Conservation (phyloP, 495 filamentous ascomycete genomes). For the Aspergillus asperescens region DNA sequence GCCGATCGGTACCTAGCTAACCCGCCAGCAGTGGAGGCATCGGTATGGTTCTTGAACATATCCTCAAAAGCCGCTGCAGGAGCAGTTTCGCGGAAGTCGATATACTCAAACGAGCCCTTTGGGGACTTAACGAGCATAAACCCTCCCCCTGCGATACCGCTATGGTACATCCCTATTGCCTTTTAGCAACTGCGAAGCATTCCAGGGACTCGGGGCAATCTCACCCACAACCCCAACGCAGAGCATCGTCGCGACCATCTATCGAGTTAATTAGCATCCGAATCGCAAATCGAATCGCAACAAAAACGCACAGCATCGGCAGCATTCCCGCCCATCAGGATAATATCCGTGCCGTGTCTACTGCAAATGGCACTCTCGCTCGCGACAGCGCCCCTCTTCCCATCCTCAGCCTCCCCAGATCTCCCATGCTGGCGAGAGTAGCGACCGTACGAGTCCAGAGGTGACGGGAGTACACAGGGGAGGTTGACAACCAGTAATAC, state of each 20-base stretch:
- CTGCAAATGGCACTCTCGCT: slow-evolving; percentile 73
- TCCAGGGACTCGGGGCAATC: slow-evolving; percentile 1
- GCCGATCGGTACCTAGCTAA: slow-evolving; percentile 56
- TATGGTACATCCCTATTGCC: slow-evolving; percentile 69
- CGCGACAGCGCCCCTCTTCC: slow-evolving; percentile 67
- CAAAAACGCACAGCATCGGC: slow-evolving; percentile 57
- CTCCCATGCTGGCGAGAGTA: neutral
- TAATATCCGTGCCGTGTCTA: slow-evolving; percentile 64
- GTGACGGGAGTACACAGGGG: slow-evolving; percentile 21
- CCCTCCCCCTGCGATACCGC: slow-evolving; percentile 82
- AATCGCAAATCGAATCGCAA: neutral
- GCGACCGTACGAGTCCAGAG: slow-evolving; percentile 17
- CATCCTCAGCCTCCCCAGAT: slow-evolving; percentile 17
- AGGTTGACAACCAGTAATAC: slow-evolving; percentile 23
- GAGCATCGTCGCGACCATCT: slow-evolving; percentile 64
- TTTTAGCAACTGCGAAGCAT: neutral
- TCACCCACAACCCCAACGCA: slow-evolving; percentile 70
- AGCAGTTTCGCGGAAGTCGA: slow-evolving; percentile 84
- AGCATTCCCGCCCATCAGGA: slow-evolving; percentile 66
- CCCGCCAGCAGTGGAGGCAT: slow-evolving; percentile 50
- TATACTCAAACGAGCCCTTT: slow-evolving; percentile 62
- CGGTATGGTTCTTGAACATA: slow-evolving; percentile 66
- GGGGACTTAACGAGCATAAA: slow-evolving; percentile 70
- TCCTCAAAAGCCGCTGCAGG: slow-evolving; percentile 70
- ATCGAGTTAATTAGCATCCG: neutral